Conservation (phyloP, 2,329 filamentous ascomycete species). For the Fusarium sp. region DNA sequence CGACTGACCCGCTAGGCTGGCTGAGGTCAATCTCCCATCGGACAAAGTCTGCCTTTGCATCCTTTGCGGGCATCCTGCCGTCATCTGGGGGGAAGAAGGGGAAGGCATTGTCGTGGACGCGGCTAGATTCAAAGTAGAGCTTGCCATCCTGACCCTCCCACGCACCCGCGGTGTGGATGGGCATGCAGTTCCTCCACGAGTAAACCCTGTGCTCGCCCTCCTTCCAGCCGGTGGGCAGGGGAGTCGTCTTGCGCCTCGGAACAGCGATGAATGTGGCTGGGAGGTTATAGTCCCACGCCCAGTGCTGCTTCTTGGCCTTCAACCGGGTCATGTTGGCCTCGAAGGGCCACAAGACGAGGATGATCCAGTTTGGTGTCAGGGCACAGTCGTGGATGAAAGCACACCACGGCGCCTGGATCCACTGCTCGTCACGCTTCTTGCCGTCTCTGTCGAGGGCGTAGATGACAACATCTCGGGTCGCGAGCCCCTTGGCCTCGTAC, state of each 20-base stretch:
- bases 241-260: not conserved
- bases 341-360: not conserved
- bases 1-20: not conserved
- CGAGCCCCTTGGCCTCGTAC: not conserved
- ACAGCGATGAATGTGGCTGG: not conserved
- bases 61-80: slow-evolving; percentile 2
- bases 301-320: not conserved
- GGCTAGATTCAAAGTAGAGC: slow-evolving; percentile 23
- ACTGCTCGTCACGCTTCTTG: not conserved
- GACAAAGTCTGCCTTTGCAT: slow-evolving; percentile 31
- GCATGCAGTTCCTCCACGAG: not conserved
- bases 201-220: not conserved
- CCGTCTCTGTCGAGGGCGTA: not conserved
- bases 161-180: slow-evolving; percentile 11
- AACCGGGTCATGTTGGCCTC: not conserved
- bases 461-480: not conserved
- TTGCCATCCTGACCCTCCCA: slow-evolving; percentile 25
- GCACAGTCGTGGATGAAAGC: not conserved
- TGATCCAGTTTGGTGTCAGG: not conserved
- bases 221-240: not conserved
- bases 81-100: slow-evolving; percentile 15
- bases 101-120: slow-evolving; percentile 27
- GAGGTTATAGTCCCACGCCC: not conserved
- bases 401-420: not conserved
- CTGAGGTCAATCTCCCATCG: slow-evolving; percentile 31